A percentile compares a stretch with the other conserved stretches of the same genome.
phyloP scores from a whole-genome alignment of 148 eudicot species.

The Diospyros kaki region DNA sequence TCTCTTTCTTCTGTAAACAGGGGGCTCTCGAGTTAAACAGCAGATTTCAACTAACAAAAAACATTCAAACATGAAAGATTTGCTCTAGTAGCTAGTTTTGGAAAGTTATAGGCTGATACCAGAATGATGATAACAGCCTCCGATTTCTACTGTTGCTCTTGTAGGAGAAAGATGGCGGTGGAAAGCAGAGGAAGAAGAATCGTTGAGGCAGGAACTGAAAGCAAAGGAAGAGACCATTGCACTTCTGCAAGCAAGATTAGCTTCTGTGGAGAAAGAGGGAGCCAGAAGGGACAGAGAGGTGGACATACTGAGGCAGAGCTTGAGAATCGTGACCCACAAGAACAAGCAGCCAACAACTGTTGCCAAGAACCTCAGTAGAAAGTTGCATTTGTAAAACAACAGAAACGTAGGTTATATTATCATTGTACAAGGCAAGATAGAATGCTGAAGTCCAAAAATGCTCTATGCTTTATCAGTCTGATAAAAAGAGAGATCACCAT shows the following conservation, averaged over 20 bases:
- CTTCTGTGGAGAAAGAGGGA: slow-evolving; percentile 46
- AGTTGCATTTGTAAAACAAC: slow-evolving; percentile 10
- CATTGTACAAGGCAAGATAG: no score
- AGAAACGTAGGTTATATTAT: no score
- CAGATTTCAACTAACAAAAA: no score
- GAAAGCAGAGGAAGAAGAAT: slow-evolving; percentile 41
- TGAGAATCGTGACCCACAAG: slow-evolving; percentile 56
- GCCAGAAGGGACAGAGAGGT: slow-evolving; percentile 51
- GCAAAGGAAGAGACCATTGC: slow-evolving; percentile 56
- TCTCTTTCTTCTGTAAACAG: no score
- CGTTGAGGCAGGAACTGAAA: slow-evolving; percentile 34
- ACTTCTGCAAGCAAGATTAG: slow-evolving; percentile 35
- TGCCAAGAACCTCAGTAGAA: slow-evolving; percentile 18
- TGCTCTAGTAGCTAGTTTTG: no score
- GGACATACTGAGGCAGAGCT: slow-evolving; percentile 66
- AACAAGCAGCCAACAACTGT: slow-evolving; percentile 20
- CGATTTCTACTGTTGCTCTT: background rate
- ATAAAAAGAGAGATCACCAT: no score
- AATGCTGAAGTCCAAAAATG: no score
- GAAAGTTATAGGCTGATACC: no score
- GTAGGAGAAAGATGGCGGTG: slow-evolving; percentile 39
- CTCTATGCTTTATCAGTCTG: no score
- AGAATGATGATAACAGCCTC: no score
- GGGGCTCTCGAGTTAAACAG: no score
- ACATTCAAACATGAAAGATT: no score